phyloP scores from a whole-genome alignment of 306 rosid species.

The Prosopis cineraria region DNA sequence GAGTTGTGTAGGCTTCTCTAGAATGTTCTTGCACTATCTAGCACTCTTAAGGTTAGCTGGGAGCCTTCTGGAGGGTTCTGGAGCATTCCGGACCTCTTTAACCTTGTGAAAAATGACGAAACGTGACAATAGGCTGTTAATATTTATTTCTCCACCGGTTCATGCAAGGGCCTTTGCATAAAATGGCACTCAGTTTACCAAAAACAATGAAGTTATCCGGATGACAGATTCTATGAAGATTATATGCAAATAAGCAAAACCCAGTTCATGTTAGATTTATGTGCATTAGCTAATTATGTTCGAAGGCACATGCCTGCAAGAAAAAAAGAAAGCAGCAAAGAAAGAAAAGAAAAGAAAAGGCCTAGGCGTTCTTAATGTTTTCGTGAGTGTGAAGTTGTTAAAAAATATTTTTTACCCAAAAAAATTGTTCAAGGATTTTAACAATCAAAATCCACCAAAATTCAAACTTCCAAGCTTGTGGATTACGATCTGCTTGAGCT shows the following conservation, averaged over 20 bases:
- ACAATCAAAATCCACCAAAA: slow-evolving; percentile 11
- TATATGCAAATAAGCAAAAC: background rate
- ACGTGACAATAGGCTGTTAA: slow-evolving; percentile 10
- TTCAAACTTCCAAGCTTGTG: slow-evolving; percentile 2
- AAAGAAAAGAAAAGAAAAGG: background rate
- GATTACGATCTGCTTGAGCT: background rate
- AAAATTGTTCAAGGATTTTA: background rate
- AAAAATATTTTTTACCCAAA: background rate
- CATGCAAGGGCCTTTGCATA: slow-evolving; percentile 10
- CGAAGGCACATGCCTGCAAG: slow-evolving; percentile 28
- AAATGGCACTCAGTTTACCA: slow-evolving; percentile 23
- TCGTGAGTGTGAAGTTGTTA: background rate
- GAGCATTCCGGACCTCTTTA: too few relatives aligned
- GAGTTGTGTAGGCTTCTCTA: too few relatives aligned
- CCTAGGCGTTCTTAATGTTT: background rate
- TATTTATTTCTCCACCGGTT: background rate
- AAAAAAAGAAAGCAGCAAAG: background rate
- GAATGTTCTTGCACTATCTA: too few relatives aligned
- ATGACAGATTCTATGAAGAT: background rate
- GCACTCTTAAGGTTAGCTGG: too few relatives aligned
- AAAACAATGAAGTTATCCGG: slow-evolving; percentile 13
- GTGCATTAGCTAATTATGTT: slow-evolving; percentile 8
- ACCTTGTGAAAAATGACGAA: too few relatives aligned
- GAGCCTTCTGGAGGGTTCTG: too few relatives aligned
- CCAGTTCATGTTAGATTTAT: background rate